These are phyloP conservation scores for Vitis rupestris DNA, from an alignment of 164 flowering plant genomes.

Conservation along the genomic window DNA sequence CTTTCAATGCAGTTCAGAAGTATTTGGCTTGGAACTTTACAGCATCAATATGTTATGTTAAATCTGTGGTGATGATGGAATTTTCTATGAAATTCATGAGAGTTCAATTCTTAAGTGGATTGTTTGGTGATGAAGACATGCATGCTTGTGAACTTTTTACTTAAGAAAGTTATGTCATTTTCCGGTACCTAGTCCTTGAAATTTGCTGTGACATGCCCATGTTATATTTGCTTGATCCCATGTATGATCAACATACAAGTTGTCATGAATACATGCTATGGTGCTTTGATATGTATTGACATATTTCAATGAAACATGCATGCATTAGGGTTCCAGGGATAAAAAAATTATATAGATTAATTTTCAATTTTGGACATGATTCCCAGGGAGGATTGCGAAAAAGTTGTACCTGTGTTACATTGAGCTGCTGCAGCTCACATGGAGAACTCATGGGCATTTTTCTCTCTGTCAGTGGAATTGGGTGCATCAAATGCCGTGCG, in stretches of 20 bases:
- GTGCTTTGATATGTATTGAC: constrained; percentile 2
- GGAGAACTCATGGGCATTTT: constrained; percentile 12
- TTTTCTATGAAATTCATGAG: background rate
- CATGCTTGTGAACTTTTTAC: background rate
- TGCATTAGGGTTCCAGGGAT: background rate
- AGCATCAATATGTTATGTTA: too few relatives aligned
- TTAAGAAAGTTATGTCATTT: background rate
- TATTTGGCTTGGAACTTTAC: too few relatives aligned
- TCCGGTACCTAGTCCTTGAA: background rate
- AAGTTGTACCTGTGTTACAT: constrained; percentile 1
- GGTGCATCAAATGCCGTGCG: constrained; percentile 15
- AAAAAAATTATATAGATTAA: too few relatives aligned
- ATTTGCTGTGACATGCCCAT: background rate
- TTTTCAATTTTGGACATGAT: background rate
- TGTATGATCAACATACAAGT: background rate
- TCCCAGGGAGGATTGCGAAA: background rate
- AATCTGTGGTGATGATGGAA: background rate
- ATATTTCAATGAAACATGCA: constrained; percentile 2
- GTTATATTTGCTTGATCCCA: background rate
- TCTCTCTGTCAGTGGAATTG: constrained; percentile 17
- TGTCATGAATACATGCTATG: background rate
- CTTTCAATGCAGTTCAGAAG: too few relatives aligned
- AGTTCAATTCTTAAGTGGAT: background rate
- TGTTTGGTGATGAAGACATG: background rate
- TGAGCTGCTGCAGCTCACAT: constrained; percentile 15